A percentile compares a stretch with the other conserved stretches of the same genome.
Evolutionary conservation across 768 basidiomycete genomes (phyloP).

Genomic region (Leucocoprinus leucothites): DNA sequence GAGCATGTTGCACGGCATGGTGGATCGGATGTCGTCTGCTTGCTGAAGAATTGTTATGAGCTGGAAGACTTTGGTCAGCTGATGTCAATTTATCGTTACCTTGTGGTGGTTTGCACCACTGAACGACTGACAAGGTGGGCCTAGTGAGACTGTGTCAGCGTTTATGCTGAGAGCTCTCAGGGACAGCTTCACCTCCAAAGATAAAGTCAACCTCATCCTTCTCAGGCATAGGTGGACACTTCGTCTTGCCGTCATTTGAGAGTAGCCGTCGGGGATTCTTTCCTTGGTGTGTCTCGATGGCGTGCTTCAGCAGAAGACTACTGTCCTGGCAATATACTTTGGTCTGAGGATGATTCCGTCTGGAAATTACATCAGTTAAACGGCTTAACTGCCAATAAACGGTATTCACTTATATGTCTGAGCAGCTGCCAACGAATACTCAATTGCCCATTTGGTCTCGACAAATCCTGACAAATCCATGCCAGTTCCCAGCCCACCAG

Average conservation of each 20-base stretch:
- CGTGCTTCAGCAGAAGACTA: constrained; percentile 56
- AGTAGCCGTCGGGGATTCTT: constrained; percentile 35
- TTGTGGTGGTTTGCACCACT: constrained; percentile 60
- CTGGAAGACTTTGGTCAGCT: background rate
- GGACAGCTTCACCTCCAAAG: constrained; percentile 61
- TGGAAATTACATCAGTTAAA: constrained; percentile 22
- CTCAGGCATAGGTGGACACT: constrained; percentile 48
- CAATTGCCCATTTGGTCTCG: constrained; percentile 66
- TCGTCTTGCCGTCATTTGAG: constrained; percentile 35
- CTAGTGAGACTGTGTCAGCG: constrained; percentile 30
- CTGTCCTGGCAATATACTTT: constrained; percentile 65
- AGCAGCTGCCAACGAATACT: constrained; percentile 62
- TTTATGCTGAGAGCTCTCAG: too few relatives aligned
- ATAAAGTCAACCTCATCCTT: constrained; percentile 65
- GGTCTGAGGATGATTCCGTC: constrained; percentile 58
- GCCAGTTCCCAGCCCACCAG: constrained; percentile 72
- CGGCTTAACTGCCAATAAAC: background rate
- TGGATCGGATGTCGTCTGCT: constrained; percentile 62
- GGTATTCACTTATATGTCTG: constrained; percentile 51
- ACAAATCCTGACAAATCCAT: constrained; percentile 60
- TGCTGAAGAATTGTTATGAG: constrained; percentile 29
- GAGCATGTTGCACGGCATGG: constrained; percentile 67
- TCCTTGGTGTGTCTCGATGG: constrained; percentile 44
- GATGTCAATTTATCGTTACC: constrained; percentile 25
- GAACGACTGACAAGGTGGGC: constrained; percentile 77